A percentile compares a stretch with the other conserved stretches of the same genome.
Evolutionary conservation across 1,139 yeast genomes (phyloP).

Genomic region (Taphrina flavorubra): DNA sequence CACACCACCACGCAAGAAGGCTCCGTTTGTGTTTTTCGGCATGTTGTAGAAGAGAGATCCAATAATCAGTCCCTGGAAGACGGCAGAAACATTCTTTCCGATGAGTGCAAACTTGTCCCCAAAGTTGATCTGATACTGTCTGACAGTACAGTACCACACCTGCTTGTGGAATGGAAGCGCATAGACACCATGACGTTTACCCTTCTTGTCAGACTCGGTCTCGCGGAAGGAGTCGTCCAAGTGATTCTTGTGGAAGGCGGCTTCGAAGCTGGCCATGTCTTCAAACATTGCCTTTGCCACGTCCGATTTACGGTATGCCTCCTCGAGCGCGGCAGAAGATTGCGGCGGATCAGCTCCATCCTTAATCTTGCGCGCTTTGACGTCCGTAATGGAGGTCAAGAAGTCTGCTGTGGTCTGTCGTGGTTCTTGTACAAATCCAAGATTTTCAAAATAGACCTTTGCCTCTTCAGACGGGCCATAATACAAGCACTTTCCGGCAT

Average conservation of each 20-base stretch:
- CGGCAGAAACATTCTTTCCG: conserved; percentile 57
- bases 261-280: conserved; percentile 55
- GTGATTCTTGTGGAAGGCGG: conserved; percentile 43
- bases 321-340: conserved; percentile 70
- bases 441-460: conserved; percentile 62
- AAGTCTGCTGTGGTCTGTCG: conserved; percentile 85
- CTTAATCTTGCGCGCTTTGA: conserved; percentile 64
- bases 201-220: conserved; percentile 44
- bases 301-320: conserved; percentile 65
- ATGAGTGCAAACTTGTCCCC: conserved; percentile 41
- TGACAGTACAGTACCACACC: conserved; percentile 45
- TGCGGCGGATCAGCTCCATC: conserved; percentile 72
- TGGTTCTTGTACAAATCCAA: conserved; percentile 74
- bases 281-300: conserved; percentile 55
- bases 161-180: conserved; percentile 44
- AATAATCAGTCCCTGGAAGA: conserved; percentile 61
- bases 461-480: conserved; percentile 70
- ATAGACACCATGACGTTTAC: conserved; percentile 45
- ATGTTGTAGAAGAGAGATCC: conserved; percentile 78
- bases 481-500: conserved; percentile 77
- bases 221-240: conserved; percentile 33
- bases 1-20: conserved; percentile 70
- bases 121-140: conserved; percentile 42
- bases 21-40: conserved; percentile 58
- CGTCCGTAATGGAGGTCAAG: conserved; percentile 76